Evolutionary conservation across 2,329 filamentous ascomycete species (phyloP), one percentile per base, ranked within the genome.

Genomic region (Dryadomyces sulphureus): DNA sequence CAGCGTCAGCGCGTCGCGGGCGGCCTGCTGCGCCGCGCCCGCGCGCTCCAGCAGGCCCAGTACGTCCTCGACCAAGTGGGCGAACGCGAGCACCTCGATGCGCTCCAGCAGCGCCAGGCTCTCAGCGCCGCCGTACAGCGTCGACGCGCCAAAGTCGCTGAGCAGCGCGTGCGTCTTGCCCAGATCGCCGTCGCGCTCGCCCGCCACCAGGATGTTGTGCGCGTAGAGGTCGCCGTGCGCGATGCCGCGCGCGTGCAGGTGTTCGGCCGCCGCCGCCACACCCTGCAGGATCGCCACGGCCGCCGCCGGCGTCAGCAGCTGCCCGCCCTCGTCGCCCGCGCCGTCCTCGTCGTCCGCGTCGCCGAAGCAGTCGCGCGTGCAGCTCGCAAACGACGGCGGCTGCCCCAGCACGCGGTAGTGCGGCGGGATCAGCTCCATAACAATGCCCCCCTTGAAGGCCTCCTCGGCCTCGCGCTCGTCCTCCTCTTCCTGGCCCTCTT

Each of bases 71-170:
- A 70, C 52, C 30, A 72, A 54, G 54, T 69, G 62, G 2, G 61
- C 67, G 53, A 71, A 70, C 1, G 67, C 68, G 35, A 69, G 57
- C 6, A 70, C 63, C 52, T 72, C 68, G 38, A 71, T 52, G 49
- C 54, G 62, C 53, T 72, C 66, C 9, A 70, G 42, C 22, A 9
- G 41, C 30, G 16, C 27, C 43, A 38, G 42, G 39, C 21, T n/a
- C 4, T n/a, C 14, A 17, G 9, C 19, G 22, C 22, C 39, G 20
- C 14, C 24, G n/a, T 71, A 69, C 14, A 70, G 57, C 1, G 67
- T 69, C 1, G 67, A 67, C 1, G 67, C 68, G 11, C 67, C 66
- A 46, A 71, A 69, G 44, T 69, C 67, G 21, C 65, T 66, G 3
- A 72, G 57, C 12, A 72, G 52, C 4, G 68, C 66, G 50, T 70